phyloP scores from a whole-genome alignment of 441 rosid species.

The Erodium moschatum region DNA sequence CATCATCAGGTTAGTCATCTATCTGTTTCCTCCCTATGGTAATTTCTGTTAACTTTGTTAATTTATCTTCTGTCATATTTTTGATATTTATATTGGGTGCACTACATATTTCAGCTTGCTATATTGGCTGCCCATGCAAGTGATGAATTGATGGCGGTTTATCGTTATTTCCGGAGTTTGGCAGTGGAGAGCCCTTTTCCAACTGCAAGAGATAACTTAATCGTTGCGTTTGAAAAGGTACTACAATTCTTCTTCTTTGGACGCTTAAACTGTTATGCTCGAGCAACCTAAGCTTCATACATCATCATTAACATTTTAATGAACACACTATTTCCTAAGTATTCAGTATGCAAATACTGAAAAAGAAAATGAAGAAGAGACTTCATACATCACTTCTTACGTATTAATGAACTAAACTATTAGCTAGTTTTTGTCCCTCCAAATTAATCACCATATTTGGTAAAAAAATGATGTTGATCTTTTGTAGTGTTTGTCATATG shows the following conservation, averaged over 20 bases:
- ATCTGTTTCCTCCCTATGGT: background rate
- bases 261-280: background rate
- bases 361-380: background rate
- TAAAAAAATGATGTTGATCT: too few species aligned
- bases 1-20: conserved; percentile 52
- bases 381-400: background rate
- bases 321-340: background rate
- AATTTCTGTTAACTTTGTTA: background rate
- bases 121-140: conserved; percentile 75
- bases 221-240: conserved; percentile 96
- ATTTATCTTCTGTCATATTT: too few species aligned
- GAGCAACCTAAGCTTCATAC: background rate
- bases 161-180: conserved; percentile 86
- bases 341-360: too few species aligned
- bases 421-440: too few species aligned
- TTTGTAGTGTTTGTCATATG: too few species aligned
- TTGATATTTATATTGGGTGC: too few species aligned
- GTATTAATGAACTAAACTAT: background rate
- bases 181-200: conserved; percentile 80
- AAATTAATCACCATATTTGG: too few species aligned
- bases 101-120: conserved; percentile 59
- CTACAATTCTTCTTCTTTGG: background rate
- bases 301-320: background rate
- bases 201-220: conserved; percentile 92
- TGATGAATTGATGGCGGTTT: conserved; percentile 68